phyloP scores from a whole-genome alignment of 345 rosid species.

The Limnanthes douglasii region DNA sequence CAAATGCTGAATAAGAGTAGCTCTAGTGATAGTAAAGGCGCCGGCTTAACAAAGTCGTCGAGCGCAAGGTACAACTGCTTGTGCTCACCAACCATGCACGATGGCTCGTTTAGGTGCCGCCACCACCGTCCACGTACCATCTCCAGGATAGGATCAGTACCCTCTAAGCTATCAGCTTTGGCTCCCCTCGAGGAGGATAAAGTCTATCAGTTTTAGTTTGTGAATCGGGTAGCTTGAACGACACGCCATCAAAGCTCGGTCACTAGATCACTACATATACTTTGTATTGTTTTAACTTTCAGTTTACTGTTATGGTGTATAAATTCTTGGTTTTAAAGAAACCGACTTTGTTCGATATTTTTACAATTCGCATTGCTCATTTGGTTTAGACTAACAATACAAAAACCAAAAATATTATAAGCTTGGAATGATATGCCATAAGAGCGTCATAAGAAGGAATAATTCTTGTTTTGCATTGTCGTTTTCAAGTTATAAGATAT shows the following conservation, averaged over 20 bases:
- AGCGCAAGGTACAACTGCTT: slow-evolving; percentile 22
- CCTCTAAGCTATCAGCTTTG: slow-evolving; percentile 27
- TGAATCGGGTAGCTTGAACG: neutral
- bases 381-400: too few relatives aligned
- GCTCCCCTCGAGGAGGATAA: too few relatives aligned
- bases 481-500: too few relatives aligned
- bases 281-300: neutral
- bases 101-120: slow-evolving; percentile 43
- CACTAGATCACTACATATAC: neutral
- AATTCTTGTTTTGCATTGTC: too few relatives aligned
- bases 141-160: slow-evolving; percentile 22
- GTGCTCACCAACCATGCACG: slow-evolving; percentile 46
- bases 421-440: too few relatives aligned
- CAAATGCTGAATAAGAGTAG: too few relatives aligned
- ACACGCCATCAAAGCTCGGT: slow-evolving; percentile 3
- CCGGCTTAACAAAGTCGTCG: neutral
- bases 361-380: too few relatives aligned
- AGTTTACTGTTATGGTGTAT: neutral
- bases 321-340: too few relatives aligned
- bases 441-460: too few relatives aligned
- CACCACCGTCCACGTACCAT: slow-evolving; percentile 15
- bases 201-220: neutral
- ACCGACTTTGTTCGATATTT: too few relatives aligned
- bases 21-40: too few relatives aligned
- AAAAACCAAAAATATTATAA: too few relatives aligned